phyloP scores from a whole-genome alignment of 73 alveolate genomes.

The Uronychia setigera region DNA sequence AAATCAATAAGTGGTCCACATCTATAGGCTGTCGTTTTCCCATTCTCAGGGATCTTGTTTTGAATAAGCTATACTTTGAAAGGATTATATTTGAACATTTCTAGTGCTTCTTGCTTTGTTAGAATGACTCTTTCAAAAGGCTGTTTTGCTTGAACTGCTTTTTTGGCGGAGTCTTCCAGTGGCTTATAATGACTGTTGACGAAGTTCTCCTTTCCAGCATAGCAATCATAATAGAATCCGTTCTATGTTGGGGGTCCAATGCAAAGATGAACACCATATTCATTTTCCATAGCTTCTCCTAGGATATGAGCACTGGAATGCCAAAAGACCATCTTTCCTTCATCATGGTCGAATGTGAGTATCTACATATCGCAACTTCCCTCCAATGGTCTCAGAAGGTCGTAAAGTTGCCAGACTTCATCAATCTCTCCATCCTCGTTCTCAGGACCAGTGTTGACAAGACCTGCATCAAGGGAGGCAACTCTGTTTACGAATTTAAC shows the following conservation, averaged over 20 bases:
- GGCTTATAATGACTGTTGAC: conserved; percentile 87
- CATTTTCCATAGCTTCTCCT: conserved; percentile 94
- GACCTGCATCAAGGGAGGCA: conserved; percentile 64
- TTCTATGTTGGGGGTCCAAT: conserved; percentile 98
- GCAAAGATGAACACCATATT: conserved; percentile 96
- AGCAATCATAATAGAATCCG: conserved; percentile 99
- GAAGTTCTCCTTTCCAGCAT: conserved; percentile 91
- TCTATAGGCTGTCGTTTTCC: conserved; percentile 96
- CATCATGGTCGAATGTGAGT: conserved; percentile 94
- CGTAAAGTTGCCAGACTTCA: conserved; percentile 85
- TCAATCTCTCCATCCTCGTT: conserved; percentile 81
- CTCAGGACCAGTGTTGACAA: conserved; percentile 76
- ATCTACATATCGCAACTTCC: conserved; percentile 98
- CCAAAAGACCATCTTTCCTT: conserved; percentile 98
- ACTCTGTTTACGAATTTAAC: conserved; percentile 80
- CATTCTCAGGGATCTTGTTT: conserved; percentile 96
- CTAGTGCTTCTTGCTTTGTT: conserved; percentile 97
- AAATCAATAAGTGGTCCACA: conserved; percentile 99
- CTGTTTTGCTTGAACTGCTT: conserved; percentile 86
- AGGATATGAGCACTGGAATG: conserved; percentile 99
- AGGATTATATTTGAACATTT: conserved; percentile 96
- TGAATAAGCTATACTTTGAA: conserved; percentile 97
- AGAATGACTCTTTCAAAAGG: conserved; percentile 95
- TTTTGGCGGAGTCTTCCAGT: conserved; percentile 89
- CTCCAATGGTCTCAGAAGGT: conserved; percentile 97